A percentile compares a stretch with the other conserved stretches of the same genome.
These are phyloP conservation scores for Urostyla sp. DNA, from an alignment of 73 alveolate genomes.

Conservation along the genomic window DNA sequence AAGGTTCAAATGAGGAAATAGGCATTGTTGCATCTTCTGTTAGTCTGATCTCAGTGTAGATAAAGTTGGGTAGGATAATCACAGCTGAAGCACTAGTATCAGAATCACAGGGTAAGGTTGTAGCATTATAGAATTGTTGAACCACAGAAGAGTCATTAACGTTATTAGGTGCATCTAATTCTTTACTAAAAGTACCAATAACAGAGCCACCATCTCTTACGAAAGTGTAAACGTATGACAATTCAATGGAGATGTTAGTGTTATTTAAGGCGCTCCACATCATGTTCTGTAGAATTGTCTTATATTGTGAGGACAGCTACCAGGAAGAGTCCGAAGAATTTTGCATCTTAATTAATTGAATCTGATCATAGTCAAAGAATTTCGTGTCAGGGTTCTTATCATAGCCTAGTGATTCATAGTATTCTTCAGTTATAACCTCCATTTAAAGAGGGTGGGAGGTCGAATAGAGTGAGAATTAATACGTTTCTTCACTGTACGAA, in stretches of 20 bases:
- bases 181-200: no score
- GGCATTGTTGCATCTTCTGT: not conserved
- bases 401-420: not conserved
- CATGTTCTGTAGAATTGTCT: no score
- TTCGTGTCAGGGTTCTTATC: conserved; percentile 25
- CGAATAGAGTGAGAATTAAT: conserved; percentile 38
- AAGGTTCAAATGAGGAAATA: no score
- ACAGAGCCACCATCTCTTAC: no score
- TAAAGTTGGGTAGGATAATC: not conserved
- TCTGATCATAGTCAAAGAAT: conserved; percentile 43
- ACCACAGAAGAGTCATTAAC: not conserved
- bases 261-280: no score
- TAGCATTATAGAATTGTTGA: not conserved
- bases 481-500: not conserved
- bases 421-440: not conserved
- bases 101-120: not conserved
- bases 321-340: conserved; percentile 36
- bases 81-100: not conserved
- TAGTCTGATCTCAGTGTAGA: not conserved
- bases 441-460: conserved; percentile 28
- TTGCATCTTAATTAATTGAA: conserved; percentile 18
- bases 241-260: no score
- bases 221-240: no score
- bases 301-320: no score
- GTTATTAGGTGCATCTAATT: not conserved